Percentiles rank a stretch among this genome's conserved stretches.
phyloP scores from a whole-genome alignment of 192 early-diverging fungal species.

The Backusella sp. region DNA sequence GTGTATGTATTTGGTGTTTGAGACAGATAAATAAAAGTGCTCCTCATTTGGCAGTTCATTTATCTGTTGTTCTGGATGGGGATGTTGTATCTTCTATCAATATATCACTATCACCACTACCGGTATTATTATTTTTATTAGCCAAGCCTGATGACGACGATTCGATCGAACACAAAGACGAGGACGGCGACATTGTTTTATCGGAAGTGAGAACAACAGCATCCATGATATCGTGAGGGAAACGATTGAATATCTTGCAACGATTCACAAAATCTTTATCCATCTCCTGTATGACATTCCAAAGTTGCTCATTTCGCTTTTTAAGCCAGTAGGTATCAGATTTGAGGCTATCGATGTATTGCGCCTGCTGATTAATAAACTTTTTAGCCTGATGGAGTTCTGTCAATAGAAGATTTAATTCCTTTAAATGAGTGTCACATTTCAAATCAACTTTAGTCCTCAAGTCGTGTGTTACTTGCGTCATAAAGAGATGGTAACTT shows the following conservation, averaged over 20 bases:
- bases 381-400: constrained; percentile 21
- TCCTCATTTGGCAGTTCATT: not conserved
- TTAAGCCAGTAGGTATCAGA: constrained; percentile 21
- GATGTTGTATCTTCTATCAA: not conserved
- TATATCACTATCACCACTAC: not conserved
- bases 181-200: not conserved
- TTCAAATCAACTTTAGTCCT: not conserved
- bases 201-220: not conserved
- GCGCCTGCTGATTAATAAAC: constrained; percentile 22
- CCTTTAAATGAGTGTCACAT: not conserved
- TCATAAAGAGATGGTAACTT: not conserved
- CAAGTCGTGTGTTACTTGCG: constrained; percentile 2
- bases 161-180: not conserved
- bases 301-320: not conserved
- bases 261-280: constrained; percentile 11
- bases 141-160: not conserved
- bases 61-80: not conserved
- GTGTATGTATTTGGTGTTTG: not conserved
- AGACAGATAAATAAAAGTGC: not conserved
- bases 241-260: constrained; percentile 1
- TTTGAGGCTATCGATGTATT: constrained; percentile 15
- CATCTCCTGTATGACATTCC: constrained; percentile 1
- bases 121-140: not conserved
- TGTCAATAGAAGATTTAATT: not conserved
- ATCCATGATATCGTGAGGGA: not conserved